Evolutionary conservation across 1,284 basidiomycete species (phyloP).

Genomic region (Malassezia japonica): DNA sequence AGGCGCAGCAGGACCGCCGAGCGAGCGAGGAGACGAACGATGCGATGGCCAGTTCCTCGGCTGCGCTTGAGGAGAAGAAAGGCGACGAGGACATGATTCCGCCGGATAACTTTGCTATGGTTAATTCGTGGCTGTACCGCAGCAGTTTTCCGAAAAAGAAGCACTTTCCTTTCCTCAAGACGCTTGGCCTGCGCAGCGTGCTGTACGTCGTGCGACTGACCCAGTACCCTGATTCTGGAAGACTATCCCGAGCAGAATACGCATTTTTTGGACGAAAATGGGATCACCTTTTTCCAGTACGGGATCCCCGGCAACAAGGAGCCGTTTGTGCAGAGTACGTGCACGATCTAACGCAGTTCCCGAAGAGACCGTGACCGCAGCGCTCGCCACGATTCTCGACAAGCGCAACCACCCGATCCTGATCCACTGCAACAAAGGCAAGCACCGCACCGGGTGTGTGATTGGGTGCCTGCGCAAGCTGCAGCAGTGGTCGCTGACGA

Average conservation of each 20-base stretch:
- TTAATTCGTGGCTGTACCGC: constrained; percentile 52
- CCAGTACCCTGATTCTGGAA: constrained; percentile 37
- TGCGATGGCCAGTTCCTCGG: not conserved
- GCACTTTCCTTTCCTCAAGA: constrained; percentile 54
- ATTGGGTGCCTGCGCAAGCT: constrained; percentile 54
- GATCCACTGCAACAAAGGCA: constrained; percentile 58
- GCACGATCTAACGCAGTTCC: constrained; percentile 45
- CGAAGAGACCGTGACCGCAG: constrained; percentile 54
- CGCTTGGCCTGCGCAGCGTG: constrained; percentile 54
- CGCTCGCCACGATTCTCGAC: constrained; percentile 54
- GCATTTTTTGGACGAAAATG: constrained; percentile 50
- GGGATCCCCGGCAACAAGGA: constrained; percentile 56
- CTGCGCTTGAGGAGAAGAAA: not conserved
- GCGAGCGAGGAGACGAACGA: not conserved
- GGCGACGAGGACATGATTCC: constrained; percentile 26
- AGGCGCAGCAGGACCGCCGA: not conserved
- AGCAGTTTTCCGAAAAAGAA: constrained; percentile 53
- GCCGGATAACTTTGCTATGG: constrained; percentile 49
- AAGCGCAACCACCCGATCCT: constrained; percentile 54
- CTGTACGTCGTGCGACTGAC: constrained; percentile 38
- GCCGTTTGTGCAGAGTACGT: constrained; percentile 31
- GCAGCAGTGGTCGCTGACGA: constrained; percentile 54
- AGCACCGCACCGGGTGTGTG: constrained; percentile 56
- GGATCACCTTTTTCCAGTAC: constrained; percentile 53
- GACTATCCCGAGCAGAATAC: constrained; percentile 54